A percentile compares a stretch with the other conserved stretches of the same genome.
Conservation (phyloP, 805 yeast species). For the Ogataea ramenticola region DNA sequence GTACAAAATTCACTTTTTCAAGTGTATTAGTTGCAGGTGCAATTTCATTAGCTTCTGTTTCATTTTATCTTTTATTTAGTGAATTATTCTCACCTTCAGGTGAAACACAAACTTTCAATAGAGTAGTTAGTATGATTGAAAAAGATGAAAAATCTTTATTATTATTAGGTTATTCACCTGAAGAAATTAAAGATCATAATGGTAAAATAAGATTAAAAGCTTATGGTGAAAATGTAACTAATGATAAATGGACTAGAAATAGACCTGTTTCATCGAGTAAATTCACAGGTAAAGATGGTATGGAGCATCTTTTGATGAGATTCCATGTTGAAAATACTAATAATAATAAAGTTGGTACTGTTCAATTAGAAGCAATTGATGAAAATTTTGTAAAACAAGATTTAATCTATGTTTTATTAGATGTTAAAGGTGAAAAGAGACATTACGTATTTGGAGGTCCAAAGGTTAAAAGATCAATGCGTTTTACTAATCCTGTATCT, state of each 20-base stretch:
- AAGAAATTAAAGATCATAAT: constrained; percentile 35
- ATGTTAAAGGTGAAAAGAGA: constrained; percentile 63
- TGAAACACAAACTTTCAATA: constrained; percentile 83
- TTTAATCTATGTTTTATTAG: constrained; percentile 66
- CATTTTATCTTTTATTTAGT: constrained; percentile 67
- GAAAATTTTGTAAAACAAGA: constrained; percentile 59
- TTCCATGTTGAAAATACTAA: constrained; percentile 75
- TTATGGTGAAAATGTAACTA: constrained; percentile 58
- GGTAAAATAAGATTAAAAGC: constrained; percentile 65
- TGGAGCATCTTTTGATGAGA: constrained; percentile 75
- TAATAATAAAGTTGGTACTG: constrained; percentile 48
- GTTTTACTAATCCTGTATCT: constrained; percentile 38
- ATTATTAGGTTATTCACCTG: constrained; percentile 34
- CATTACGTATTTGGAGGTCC: constrained; percentile 63
- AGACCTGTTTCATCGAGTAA: constrained; percentile 75
- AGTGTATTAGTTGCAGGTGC: constrained; percentile 62
- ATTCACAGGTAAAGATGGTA: constrained; percentile 60
- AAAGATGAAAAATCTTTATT: constrained; percentile 53
- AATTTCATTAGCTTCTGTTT: constrained; percentile 55
- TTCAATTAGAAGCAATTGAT: constrained; percentile 74
- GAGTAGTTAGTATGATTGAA: constrained; percentile 74
- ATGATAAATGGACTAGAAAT: constrained; percentile 80
- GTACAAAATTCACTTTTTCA: constrained; percentile 55
- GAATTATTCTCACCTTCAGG: constrained; percentile 87
- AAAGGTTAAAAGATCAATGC: constrained; percentile 29